Base-by-base conservation (phyloP, 768 basidiomycete genomes). In the Porphyrellus cyaneotinctus region DNA sequence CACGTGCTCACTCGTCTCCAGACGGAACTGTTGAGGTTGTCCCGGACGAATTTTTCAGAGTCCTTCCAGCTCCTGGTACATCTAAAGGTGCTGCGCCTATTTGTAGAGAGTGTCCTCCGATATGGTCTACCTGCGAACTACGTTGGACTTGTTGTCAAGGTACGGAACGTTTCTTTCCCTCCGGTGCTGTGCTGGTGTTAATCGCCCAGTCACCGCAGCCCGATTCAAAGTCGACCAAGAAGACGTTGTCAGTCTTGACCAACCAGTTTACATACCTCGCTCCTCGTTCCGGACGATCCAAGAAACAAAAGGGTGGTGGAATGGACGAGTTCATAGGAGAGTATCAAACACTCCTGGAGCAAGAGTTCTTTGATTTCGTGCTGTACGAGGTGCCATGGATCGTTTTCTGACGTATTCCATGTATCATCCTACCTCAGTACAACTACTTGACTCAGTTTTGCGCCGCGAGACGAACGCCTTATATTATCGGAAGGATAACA, bases 21-120 rank as follows among this genome's bases (percentile, higher is more conserved):
- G 95, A 90, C 92, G 24, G 95, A 99, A 60, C 80, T 99, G 0
- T 75, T 99, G 23, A 82, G 90, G 61, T 69, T 98, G 33, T 85
- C 95, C 33, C 80, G 97, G 49, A 97, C 91, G 47, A 97, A 95
- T 72, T 99, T 98, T 69, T 95, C 94, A 1, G 97, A 99, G 74
- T 85, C 94, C 6, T 93, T 94, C 74, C 91, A 98, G 68, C 77
- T 95, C 47, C 78, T 97, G 18, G 90, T 95, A 0, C 97, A 98
- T 64, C 76, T 98, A 60, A 98, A 98, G 71, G 79, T 95, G 45
- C 71, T 97, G 15, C 85, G 92, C 11, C 75, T 97, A 15, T 98
- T 95, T 62, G 85, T 95, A 20, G 97, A 99, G 73, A 94, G 91
- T 51, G 95, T 97, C 18, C 78, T 99, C 38, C 81, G 95, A 60